Percentiles rank a stretch among this genome's conserved stretches.
These are phyloP conservation scores for Chaetomium fimeti DNA, from an alignment of 495 filamentous ascomycete genomes.

Conservation along the genomic window DNA sequence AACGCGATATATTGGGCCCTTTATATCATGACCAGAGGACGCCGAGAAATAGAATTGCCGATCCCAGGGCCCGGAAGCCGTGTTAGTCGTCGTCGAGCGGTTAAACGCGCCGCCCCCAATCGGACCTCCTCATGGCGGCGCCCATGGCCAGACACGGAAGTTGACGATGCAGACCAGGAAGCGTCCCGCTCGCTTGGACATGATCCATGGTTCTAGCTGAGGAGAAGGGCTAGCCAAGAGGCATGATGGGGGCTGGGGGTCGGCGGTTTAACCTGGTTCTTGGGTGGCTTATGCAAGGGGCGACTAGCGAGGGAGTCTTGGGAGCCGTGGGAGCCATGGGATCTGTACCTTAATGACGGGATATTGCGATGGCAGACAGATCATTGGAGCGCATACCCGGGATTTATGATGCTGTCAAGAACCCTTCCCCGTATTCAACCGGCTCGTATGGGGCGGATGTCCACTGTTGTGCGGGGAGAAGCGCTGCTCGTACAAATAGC, in stretches of 20 bases:
- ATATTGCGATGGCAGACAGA: neutral
- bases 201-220: neutral
- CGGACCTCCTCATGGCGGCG: neutral
- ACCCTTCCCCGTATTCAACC: neutral
- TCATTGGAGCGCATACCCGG: constrained; percentile 21
- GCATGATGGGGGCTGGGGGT: neutral
- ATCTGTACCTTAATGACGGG: neutral
- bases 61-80: neutral
- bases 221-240: neutral
- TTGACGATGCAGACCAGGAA: neutral
- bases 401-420: neutral
- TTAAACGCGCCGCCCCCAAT: neutral
- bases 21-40: neutral
- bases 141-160: neutral
- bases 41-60: neutral
- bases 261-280: constrained; percentile 1
- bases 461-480: constrained; percentile 2
- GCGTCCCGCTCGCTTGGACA: neutral
- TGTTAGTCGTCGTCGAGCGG: neutral
- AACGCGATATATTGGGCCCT: neutral
- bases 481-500: neutral
- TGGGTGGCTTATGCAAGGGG: constrained; percentile 7
- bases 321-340: neutral
- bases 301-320: neutral
- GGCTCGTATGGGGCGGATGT: neutral